Conservation (phyloP, 441 rosid species). For the Brassica balearica region DNA sequence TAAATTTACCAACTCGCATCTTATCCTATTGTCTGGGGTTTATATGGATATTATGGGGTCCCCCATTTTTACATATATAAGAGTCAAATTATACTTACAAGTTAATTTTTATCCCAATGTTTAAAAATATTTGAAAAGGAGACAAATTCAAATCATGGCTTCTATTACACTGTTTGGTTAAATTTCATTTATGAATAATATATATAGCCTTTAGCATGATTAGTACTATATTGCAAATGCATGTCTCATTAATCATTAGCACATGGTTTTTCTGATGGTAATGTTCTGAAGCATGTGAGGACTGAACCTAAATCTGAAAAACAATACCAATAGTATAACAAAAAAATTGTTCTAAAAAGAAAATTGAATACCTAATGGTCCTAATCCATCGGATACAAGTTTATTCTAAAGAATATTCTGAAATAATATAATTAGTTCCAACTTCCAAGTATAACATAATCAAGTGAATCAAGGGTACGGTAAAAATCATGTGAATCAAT, state of each 20-base stretch:
- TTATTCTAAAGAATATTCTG: neutral
- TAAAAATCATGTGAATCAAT: neutral
- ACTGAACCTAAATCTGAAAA: neutral
- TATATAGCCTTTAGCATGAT: neutral
- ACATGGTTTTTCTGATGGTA: neutral
- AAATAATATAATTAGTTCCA: neutral
- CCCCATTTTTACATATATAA: neutral
- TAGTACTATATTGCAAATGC: slow-evolving; percentile 9
- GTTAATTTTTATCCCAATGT: neutral
- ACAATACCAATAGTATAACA: neutral
- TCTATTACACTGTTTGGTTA: neutral
- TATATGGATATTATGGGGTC: slow-evolving; percentile 7
- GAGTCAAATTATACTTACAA: neutral
- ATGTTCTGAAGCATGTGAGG: slow-evolving; percentile 24
- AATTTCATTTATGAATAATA: neutral
- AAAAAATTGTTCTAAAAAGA: neutral
- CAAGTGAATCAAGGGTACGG: neutral
- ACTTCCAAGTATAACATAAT: neutral
- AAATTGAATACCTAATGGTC: neutral
- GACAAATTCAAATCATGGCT: slow-evolving; percentile 6
- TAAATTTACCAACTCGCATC: neutral
- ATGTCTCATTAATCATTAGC: slow-evolving; percentile 25
- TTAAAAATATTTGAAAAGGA: neutral
- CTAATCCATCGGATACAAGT: neutral
- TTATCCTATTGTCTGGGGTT: slow-evolving; percentile 17